phyloP scores from a whole-genome alignment of 1,139 yeast genomes.

The Geotrichum carabidarum region DNA sequence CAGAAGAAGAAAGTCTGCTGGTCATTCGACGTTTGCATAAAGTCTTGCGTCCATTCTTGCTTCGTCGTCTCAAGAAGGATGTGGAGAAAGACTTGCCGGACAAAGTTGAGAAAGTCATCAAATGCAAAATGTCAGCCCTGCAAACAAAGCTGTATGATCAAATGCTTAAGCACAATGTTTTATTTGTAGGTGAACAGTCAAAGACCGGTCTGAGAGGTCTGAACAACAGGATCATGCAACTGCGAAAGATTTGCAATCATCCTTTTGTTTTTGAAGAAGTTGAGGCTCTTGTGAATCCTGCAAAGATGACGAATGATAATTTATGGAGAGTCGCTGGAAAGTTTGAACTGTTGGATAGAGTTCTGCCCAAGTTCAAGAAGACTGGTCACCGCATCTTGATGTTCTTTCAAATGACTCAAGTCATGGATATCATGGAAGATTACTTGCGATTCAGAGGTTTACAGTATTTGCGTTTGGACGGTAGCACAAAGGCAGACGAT shows the following conservation, averaged over 20 bases:
- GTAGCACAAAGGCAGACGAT: constrained; percentile 92
- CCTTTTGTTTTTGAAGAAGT: constrained; percentile 97
- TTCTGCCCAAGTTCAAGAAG: constrained; percentile 79
- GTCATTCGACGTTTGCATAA: constrained; percentile 89
- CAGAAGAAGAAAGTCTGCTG: constrained; percentile 93
- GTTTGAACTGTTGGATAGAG: constrained; percentile 82
- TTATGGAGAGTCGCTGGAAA: constrained; percentile 92
- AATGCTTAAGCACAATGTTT: constrained; percentile 78
- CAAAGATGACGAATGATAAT: constrained; percentile 52
- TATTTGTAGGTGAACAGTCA: constrained; percentile 71
- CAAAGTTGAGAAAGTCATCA: constrained; percentile 84
- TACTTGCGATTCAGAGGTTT: constrained; percentile 68
- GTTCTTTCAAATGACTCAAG: constrained; percentile 97
- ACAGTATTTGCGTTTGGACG: constrained; percentile 86
- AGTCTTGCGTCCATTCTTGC: constrained; percentile 83
- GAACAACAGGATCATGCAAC: constrained; percentile 92
- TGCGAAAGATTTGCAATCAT: constrained; percentile 93
- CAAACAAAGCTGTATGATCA: constrained; percentile 81
- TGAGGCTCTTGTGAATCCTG: constrained; percentile 49
- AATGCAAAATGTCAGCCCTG: constrained; percentile 79
- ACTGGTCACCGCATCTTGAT: constrained; percentile 88
- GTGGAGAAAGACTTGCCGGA: constrained; percentile 93
- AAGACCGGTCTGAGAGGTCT: constrained; percentile 81
- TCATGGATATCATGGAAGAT: constrained; percentile 99
- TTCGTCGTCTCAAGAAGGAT: constrained; percentile 89